Percentiles rank a stretch among this genome's conserved stretches.
These are phyloP conservation scores for Ogataea haglerorum DNA, from an alignment of 805 yeast genomes.

Conservation along the genomic window DNA sequence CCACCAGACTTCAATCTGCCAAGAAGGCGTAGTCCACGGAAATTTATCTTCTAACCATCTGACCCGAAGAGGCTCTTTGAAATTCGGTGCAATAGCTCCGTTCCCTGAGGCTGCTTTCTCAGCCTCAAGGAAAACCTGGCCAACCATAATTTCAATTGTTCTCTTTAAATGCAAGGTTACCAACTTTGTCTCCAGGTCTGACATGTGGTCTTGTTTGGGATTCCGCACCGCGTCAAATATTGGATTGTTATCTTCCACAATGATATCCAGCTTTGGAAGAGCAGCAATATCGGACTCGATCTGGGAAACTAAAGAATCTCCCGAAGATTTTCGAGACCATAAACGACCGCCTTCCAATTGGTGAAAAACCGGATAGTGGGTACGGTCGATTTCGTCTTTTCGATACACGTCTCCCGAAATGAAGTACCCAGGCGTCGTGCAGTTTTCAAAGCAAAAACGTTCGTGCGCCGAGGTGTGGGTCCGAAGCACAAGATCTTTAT, in stretches of 20 bases:
- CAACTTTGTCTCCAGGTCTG: conserved; percentile 62
- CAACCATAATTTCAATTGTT: conserved; percentile 78
- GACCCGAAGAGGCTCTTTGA: conserved; percentile 73
- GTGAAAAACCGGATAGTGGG: conserved; percentile 96
- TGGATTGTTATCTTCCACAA: conserved; percentile 73
- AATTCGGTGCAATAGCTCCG: conserved; percentile 1
- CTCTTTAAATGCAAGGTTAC: conserved; percentile 77
- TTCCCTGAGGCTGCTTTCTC: conserved; percentile 45
- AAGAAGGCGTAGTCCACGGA: conserved; percentile 98
- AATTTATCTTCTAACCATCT: conserved; percentile 95
- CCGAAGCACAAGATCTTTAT: conserved; percentile 66
- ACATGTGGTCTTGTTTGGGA: conserved; percentile 80
- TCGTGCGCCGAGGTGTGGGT: conserved; percentile 99
- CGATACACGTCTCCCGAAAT: conserved; percentile 96
- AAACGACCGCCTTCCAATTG: conserved; percentile 95
- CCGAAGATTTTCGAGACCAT: conserved; percentile 58
- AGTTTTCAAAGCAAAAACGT: conserved; percentile 67
- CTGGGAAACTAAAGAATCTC: conserved; percentile 37
- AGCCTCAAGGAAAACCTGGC: conserved; percentile 76
- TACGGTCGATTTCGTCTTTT: conserved; percentile 90
- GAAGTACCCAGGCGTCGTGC: conserved; percentile 78
- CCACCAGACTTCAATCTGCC: conserved; percentile 99
- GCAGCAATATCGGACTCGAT: conserved; percentile 57
- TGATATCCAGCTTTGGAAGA: conserved; percentile 64
- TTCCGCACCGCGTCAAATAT: conserved; percentile 52